Evolutionary conservation across 2,329 filamentous ascomycete species (phyloP), one percentile per base, ranked within the genome.

Genomic region (Remersonia thermophila): DNA sequence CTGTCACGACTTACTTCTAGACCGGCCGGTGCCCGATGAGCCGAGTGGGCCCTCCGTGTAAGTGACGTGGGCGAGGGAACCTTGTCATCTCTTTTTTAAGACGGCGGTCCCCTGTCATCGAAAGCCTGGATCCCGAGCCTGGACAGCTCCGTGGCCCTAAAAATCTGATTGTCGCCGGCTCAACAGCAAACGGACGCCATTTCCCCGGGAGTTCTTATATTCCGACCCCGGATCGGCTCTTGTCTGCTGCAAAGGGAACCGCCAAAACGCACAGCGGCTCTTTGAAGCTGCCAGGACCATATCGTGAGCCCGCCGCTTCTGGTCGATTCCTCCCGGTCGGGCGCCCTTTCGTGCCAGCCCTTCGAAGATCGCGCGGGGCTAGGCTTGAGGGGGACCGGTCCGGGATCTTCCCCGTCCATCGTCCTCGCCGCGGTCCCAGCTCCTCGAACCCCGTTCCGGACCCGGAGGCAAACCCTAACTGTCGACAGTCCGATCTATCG

Each of bases 401-500:
- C 41, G 38, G 50, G 50, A 49, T 51, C 41, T 44, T 44, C 50
- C 51, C 38, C 41, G 50, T 45, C 42, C 28, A n/a, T 6, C 20
- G 17, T 28, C 29, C 15, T 25, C 33, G 27, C 23, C 36, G 33
- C 35, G 36, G 38, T 37, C 27, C 35, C 26, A 39, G 26, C 26
- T 30, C 28, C 27, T 40, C 40, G 32, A 37, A 39, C 37, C 44
- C 35, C 38, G 39, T 41, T 37, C 43, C 36, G 41, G 47, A 43
- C 44, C 45, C 45, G 5, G 20, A 5, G 5, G 5, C 20, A 23
- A 43, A 47, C 45, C 43, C 41, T 39, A 41, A 45, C 47, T 42
- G 32, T 31, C 37, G 33, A 35, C 42, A 32, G 30, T n/a, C 42
- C 37, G 33, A 35, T 31, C 42, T 38, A 40, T 39, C 28, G 34